A percentile compares a stretch with the other conserved stretches of the same genome.
phyloP scores from a whole-genome alignment of 768 basidiomycete genomes.

The Suillus plorans region DNA sequence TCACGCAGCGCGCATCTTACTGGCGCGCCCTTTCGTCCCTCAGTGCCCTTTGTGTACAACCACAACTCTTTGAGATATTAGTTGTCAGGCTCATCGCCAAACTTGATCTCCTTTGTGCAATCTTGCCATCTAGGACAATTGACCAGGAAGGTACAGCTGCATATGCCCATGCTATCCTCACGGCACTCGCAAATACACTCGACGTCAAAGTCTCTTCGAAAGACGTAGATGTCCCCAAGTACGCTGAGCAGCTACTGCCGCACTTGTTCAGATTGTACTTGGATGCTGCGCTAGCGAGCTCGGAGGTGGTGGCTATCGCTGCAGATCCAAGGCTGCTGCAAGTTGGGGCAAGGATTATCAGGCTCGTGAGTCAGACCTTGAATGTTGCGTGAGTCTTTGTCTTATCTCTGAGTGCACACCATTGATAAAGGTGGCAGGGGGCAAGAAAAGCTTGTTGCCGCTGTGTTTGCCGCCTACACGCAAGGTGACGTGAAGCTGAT shows the following conservation, averaged over 20 bases:
- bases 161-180: slow-evolving; percentile 82
- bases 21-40: slow-evolving; percentile 71
- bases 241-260: slow-evolving; percentile 74
- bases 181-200: slow-evolving; percentile 65
- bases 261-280: slow-evolving; percentile 66
- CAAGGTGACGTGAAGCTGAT: slow-evolving; percentile 47
- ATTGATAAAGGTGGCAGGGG: slow-evolving; percentile 35
- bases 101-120: slow-evolving; percentile 65
- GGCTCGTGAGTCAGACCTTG: slow-evolving; percentile 63
- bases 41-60: slow-evolving; percentile 67
- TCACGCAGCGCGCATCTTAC: slow-evolving; percentile 56
- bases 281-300: slow-evolving; percentile 33
- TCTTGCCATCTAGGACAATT: slow-evolving; percentile 24
- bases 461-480: slow-evolving; percentile 41
- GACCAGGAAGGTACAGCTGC: slow-evolving; percentile 69
- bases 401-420: slow-evolving; percentile 1
- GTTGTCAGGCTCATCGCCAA: slow-evolving; percentile 76
- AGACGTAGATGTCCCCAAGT: slow-evolving; percentile 77
- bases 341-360: slow-evolving; percentile 64
- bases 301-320: slow-evolving; percentile 23
- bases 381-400: slow-evolving; percentile 56
- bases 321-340: slow-evolving; percentile 36
- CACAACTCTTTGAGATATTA: slow-evolving; percentile 81
- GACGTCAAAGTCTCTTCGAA: slow-evolving; percentile 46
- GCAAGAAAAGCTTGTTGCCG: slow-evolving; percentile 57